Evolutionary conservation across 441 rosid species (phyloP).

Genomic region (Biscutella laevigata): DNA sequence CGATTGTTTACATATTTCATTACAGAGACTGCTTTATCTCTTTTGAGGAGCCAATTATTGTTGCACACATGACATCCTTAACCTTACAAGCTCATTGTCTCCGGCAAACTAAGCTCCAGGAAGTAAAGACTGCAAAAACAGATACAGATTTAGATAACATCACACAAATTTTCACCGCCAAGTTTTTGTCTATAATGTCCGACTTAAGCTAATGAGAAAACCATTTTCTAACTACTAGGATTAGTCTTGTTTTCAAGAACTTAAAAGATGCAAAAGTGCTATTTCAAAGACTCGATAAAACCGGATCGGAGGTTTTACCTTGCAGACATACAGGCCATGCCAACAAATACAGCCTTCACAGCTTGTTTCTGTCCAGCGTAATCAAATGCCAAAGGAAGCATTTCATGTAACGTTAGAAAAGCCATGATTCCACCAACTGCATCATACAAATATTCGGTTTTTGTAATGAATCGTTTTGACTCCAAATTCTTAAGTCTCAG

Average conservation of each 20-base stretch:
- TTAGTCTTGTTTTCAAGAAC: not conserved
- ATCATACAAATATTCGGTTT: conserved; percentile 15
- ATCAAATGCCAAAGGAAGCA: conserved; percentile 98
- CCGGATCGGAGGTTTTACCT: no score
- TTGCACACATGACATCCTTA: conserved; percentile 5
- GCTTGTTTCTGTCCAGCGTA: conserved; percentile 99
- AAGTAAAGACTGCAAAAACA: conserved; percentile 69
- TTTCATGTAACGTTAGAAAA: conserved; percentile 91
- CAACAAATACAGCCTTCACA: conserved; percentile 89
- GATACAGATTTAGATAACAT: not conserved
- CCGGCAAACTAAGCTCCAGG: conserved; percentile 78
- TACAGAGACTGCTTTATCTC: conserved; percentile 11
- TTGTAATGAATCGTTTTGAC: not conserved
- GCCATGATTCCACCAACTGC: conserved; percentile 99
- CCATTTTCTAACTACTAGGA: not conserved
- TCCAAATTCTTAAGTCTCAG: not conserved
- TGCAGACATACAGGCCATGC: conserved; percentile 99
- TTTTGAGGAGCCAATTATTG: conserved; percentile 21
- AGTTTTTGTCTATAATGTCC: not conserved
- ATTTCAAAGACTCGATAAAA: no score
- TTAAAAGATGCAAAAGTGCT: not conserved
- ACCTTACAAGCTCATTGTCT: conserved; percentile 55
- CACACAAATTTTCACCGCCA: not conserved
- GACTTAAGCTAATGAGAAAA: not conserved
- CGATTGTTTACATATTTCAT: conserved; percentile 15